phyloP scores from a whole-genome alignment of 2,329 filamentous ascomycete genomes.

The Ophiostoma triangulosporum region DNA sequence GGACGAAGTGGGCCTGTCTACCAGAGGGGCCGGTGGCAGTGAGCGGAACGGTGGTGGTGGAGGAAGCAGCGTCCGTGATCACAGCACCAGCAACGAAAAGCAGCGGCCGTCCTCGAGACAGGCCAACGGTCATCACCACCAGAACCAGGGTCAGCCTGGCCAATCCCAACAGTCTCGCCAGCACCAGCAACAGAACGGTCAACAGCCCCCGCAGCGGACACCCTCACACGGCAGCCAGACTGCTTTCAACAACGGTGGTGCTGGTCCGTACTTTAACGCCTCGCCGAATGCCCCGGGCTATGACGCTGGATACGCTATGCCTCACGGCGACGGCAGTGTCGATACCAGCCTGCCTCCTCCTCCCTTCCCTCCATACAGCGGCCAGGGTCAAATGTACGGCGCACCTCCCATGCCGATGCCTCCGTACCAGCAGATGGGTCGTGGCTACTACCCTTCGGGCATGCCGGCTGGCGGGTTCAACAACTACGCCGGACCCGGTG shows the following conservation, averaged over 20 bases:
- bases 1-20: constrained; percentile 92
- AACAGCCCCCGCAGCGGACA: constrained; percentile 23
- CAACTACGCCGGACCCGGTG: constrained; percentile 34
- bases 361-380: constrained; percentile 7
- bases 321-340: constrained; percentile 34
- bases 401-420: constrained; percentile 24
- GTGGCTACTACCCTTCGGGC: constrained; percentile 38
- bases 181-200: constrained; percentile 23
- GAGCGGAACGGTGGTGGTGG: constrained; percentile 25
- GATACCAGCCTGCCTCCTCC: constrained; percentile 9
- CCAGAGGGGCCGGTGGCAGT: constrained; percentile 27
- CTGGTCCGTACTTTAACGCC: constrained; percentile 38
- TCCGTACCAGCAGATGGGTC: constrained; percentile 41
- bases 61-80: constrained; percentile 30
- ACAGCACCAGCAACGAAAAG: constrained; percentile 33
- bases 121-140: constrained; percentile 30
- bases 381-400: constrained; percentile 9
- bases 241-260: constrained; percentile 7
- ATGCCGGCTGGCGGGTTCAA: constrained; percentile 35
- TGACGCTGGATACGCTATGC: constrained; percentile 38
- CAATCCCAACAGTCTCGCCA: constrained; percentile 15
- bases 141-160: constrained; percentile 24
- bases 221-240: constrained; percentile 9
- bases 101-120: constrained; percentile 45
- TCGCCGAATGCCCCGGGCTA: constrained; percentile 31